These are phyloP conservation scores for Pythium pectinolyticum DNA, from an alignment of 352 stramenopile genomes.

Conservation along the genomic window DNA sequence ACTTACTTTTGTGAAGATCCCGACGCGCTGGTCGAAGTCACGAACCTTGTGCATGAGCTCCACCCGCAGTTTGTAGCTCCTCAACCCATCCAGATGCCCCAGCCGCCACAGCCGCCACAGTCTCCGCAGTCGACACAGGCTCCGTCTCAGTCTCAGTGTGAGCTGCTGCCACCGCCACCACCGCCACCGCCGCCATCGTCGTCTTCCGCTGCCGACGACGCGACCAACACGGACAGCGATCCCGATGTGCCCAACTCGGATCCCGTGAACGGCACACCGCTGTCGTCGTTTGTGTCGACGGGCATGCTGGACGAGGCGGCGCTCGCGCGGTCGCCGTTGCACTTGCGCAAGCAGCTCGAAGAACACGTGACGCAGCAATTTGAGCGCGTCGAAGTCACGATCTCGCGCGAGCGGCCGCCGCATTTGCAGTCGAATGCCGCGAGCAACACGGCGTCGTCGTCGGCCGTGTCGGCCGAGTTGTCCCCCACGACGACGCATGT, in stretches of 20 bases:
- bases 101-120: too few species aligned
- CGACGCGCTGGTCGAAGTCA: conserved; percentile 80
- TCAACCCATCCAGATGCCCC: too few species aligned
- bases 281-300: conserved; percentile 84
- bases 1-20: conserved; percentile 90
- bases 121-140: too few species aligned
- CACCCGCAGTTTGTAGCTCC: conserved; percentile 42
- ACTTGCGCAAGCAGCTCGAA: conserved; percentile 70
- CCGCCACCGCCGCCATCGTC: conserved; percentile 40
- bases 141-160: too few species aligned
- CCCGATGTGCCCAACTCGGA: conserved; percentile 32
- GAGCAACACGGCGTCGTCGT: conserved; percentile 34
- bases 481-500: too few species aligned
- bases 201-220: conserved; percentile 39
- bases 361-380: conserved; percentile 68
- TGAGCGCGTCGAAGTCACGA: conserved; percentile 78
- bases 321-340: conserved; percentile 32
- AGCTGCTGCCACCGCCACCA: too few species aligned
- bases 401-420: conserved; percentile 62
- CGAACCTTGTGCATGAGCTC: conserved; percentile 77
- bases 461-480: conserved; percentile 7
- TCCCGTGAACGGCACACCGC: conserved; percentile 48
- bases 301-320: conserved; percentile 47
- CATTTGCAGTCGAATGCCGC: conserved; percentile 31
- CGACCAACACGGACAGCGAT: conserved; percentile 25